These are phyloP conservation scores for Aureobasidium sp. DNA, from an alignment of 2,329 filamentous ascomycete genomes.

Conservation along the genomic window DNA sequence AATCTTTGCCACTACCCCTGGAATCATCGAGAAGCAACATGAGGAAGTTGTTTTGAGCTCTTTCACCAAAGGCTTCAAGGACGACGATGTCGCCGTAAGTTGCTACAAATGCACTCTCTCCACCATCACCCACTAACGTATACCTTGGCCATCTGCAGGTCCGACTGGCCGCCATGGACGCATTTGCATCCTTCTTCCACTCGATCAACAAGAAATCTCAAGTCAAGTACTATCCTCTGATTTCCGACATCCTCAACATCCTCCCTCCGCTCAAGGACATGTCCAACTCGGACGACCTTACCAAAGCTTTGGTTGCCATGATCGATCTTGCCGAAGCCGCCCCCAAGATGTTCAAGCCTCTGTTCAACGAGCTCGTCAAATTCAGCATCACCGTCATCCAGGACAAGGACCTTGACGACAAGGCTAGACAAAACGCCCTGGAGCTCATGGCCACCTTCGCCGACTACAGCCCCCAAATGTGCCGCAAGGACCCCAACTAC, in stretches of 20 bases:
- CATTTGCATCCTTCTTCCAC: slow-evolving; percentile 92
- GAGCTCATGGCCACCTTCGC: slow-evolving; percentile 98
- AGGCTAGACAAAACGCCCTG: slow-evolving; percentile 85
- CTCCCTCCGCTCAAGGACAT: slow-evolving; percentile 88
- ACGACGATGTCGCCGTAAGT: slow-evolving; percentile 68
- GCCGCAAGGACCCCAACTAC: slow-evolving; percentile 86
- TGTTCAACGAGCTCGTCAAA: slow-evolving; percentile 88
- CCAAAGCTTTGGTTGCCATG: slow-evolving; percentile 77
- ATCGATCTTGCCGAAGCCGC: slow-evolving; percentile 93
- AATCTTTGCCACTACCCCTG: slow-evolving; percentile 89
- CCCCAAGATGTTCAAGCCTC: slow-evolving; percentile 91
- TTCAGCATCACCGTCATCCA: slow-evolving; percentile 91
- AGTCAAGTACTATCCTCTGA: slow-evolving; percentile 74
- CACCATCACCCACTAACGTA: slow-evolving; percentile 14
- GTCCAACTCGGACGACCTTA: slow-evolving; percentile 81
- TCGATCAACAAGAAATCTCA: slow-evolving; percentile 82
- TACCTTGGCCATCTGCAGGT: slow-evolving; percentile 47
- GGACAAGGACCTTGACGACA: slow-evolving; percentile 87
- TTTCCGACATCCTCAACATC: slow-evolving; percentile 89
- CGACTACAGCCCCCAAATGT: slow-evolving; percentile 88
- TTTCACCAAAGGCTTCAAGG: slow-evolving; percentile 86
- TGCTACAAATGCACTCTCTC: not conserved
- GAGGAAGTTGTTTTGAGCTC: slow-evolving; percentile 81
- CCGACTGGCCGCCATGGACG: slow-evolving; percentile 87
- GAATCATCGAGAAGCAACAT: slow-evolving; percentile 92